Evolutionary conservation across 225 moss, liverwort and hornwort species (phyloP).

Genomic region (Polytrichum formosum): DNA sequence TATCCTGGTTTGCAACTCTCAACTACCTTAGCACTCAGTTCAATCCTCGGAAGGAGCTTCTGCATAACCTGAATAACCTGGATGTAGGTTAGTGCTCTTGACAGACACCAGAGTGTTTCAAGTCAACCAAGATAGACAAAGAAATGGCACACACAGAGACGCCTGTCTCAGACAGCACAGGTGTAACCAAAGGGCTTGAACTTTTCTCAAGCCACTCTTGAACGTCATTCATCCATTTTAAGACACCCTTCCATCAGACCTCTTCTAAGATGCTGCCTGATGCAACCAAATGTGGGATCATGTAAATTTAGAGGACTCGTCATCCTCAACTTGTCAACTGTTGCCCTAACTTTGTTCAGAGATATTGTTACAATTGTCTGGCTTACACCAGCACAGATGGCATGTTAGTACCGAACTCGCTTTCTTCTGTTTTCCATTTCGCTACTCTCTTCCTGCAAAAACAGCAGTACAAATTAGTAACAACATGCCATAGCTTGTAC

Average conservation of each 20-base stretch:
- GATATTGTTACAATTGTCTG: slow-evolving; percentile 63
- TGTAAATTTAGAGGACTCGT: slow-evolving; percentile 20
- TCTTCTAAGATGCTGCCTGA: slow-evolving; percentile 24
- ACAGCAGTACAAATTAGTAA: neutral
- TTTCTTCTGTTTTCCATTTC: slow-evolving; percentile 84
- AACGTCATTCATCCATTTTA: slow-evolving; percentile 49
- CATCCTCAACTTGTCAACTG: slow-evolving; percentile 24
- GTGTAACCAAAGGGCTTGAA: slow-evolving; percentile 32
- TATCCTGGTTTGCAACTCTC: neutral
- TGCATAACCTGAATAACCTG: slow-evolving; percentile 8
- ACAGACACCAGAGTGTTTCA: slow-evolving; percentile 31
- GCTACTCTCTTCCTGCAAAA: slow-evolving; percentile 69
- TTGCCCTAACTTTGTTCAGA: slow-evolving; percentile 41
- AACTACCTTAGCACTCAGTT: neutral
- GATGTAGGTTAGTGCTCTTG: slow-evolving; percentile 16
- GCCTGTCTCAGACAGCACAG: slow-evolving; percentile 23
- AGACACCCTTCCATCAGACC: slow-evolving; percentile 17
- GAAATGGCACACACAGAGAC: slow-evolving; percentile 27
- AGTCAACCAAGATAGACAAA: slow-evolving; percentile 29
- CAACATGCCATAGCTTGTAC: neutral
- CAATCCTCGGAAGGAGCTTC: neutral
- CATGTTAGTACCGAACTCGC: slow-evolving; percentile 76
- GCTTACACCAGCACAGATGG: slow-evolving; percentile 47
- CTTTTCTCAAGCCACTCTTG: slow-evolving; percentile 36
- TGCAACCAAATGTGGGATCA: slow-evolving; percentile 13